These are phyloP conservation scores for Chalaropsis ovoidea DNA, from an alignment of 2,329 filamentous ascomycete genomes.

Conservation along the genomic window DNA sequence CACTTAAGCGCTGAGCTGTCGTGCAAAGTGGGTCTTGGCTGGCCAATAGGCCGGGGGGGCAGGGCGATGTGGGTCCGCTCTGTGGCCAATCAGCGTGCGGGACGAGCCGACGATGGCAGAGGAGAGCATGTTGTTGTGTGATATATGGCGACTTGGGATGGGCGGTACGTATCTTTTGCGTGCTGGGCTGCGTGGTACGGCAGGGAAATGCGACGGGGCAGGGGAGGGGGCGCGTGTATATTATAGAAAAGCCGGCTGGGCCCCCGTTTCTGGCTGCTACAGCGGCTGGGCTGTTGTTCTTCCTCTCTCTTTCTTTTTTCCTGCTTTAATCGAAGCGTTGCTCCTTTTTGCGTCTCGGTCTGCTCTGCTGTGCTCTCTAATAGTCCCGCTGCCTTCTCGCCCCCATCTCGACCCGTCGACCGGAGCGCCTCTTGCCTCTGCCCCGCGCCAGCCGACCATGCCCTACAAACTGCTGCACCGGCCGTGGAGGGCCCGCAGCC, in stretches of 20 bases:
- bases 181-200: neutral
- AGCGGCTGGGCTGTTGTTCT: neutral
- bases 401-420: neutral
- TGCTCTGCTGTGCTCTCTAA: neutral
- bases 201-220: neutral
- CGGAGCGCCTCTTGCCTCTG: neutral
- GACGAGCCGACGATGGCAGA: neutral
- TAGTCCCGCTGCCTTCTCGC: neutral
- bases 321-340: neutral
- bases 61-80: slow-evolving; percentile 1
- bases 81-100: slow-evolving; percentile 14
- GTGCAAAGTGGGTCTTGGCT: slow-evolving; percentile 24
- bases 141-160: neutral
- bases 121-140: neutral
- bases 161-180: neutral
- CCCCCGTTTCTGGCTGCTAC: slow-evolving; percentile 15
- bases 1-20: slow-evolving; percentile 22
- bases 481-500: slow-evolving; percentile 48
- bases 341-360: neutral
- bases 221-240: neutral
- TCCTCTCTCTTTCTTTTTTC: neutral
- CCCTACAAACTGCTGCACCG: slow-evolving; percentile 49
- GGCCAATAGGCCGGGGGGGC: slow-evolving; percentile 12
- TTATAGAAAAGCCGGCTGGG: slow-evolving; percentile 15
- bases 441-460: slow-evolving; percentile 13